Evolutionary conservation across 2,329 filamentous ascomycete species (phyloP).

Genomic region (Alternaria brassicicola): DNA sequence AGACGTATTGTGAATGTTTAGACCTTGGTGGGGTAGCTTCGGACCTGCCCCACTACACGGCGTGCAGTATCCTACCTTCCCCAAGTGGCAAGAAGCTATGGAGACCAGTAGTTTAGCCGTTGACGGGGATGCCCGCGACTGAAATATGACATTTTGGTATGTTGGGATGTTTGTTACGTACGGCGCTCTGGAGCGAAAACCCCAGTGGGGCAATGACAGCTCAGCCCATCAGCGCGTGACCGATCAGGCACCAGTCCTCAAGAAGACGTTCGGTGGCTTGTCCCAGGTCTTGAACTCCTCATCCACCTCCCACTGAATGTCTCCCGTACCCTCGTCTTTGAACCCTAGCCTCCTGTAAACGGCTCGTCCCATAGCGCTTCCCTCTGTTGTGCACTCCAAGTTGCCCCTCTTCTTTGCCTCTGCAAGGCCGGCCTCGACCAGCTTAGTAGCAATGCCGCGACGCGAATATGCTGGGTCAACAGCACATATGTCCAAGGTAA

Average conservation of each 20-base stretch:
- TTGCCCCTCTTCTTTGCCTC: constrained; percentile 44
- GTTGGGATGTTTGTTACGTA: neutral
- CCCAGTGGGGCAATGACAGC: neutral
- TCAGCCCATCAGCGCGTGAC: neutral
- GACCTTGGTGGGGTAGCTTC: constrained; percentile 29
- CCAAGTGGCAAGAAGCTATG: constrained; percentile 27
- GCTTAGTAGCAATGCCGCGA: constrained; percentile 44
- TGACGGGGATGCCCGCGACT: constrained; percentile 23
- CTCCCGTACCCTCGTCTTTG: constrained; percentile 37
- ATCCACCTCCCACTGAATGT: constrained; percentile 42
- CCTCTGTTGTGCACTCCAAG: constrained; percentile 47
- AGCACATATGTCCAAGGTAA: constrained; percentile 54
- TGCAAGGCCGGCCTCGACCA: constrained; percentile 43
- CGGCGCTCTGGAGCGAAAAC: neutral
- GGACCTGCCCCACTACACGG: constrained; percentile 33
- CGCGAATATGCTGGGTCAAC: constrained; percentile 63
- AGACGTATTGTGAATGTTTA: constrained; percentile 16
- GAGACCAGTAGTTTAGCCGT: constrained; percentile 1
- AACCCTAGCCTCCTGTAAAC: constrained; percentile 45
- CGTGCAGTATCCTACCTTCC: constrained; percentile 42
- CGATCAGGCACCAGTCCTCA: constrained; percentile 37
- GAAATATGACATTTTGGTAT: constrained; percentile 4
- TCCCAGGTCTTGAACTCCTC: constrained; percentile 40
- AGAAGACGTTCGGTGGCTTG: constrained; percentile 45
- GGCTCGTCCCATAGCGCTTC: constrained; percentile 43